phyloP scores from a whole-genome alignment of 306 rosid species.

The Lathyrus sativus region DNA sequence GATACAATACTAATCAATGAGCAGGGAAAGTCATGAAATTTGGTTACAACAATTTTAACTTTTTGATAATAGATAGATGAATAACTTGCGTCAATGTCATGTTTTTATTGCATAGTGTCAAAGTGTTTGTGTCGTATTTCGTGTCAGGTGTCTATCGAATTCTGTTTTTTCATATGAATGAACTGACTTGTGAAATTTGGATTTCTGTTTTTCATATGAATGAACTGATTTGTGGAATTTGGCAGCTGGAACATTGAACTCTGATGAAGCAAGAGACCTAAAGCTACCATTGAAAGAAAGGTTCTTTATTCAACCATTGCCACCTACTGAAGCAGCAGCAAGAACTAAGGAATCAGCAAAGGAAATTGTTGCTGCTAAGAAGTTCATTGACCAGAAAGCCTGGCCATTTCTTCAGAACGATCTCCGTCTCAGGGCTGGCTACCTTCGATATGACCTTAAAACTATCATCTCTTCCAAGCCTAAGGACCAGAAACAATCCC shows the following conservation, averaged over 20 bases:
- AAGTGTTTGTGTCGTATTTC: no score
- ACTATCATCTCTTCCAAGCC: conserved; percentile 77
- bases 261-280: conserved; percentile 87
- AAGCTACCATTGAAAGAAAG: conserved; percentile 69
- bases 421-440: conserved; percentile 68
- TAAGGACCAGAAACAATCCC: conserved; percentile 70
- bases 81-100: no score
- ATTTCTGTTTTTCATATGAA: neutral
- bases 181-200: conserved; percentile 17
- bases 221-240: conserved; percentile 13
- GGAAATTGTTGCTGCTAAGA: conserved; percentile 76
- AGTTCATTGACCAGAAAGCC: conserved; percentile 80
- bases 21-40: no score
- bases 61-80: no score
- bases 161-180: no score
- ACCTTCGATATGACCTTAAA: conserved; percentile 86
- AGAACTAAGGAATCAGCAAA: conserved; percentile 94
- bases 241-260: conserved; percentile 91
- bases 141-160: no score
- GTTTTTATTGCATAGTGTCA: no score
- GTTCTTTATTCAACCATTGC: conserved; percentile 80
- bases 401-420: conserved; percentile 95
- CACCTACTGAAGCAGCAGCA: conserved; percentile 65
- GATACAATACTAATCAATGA: no score
- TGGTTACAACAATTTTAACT: no score